These are phyloP conservation scores for Ceraceosorus bombacis DNA, from an alignment of 1,284 basidiomycete species.

Conservation along the genomic window DNA sequence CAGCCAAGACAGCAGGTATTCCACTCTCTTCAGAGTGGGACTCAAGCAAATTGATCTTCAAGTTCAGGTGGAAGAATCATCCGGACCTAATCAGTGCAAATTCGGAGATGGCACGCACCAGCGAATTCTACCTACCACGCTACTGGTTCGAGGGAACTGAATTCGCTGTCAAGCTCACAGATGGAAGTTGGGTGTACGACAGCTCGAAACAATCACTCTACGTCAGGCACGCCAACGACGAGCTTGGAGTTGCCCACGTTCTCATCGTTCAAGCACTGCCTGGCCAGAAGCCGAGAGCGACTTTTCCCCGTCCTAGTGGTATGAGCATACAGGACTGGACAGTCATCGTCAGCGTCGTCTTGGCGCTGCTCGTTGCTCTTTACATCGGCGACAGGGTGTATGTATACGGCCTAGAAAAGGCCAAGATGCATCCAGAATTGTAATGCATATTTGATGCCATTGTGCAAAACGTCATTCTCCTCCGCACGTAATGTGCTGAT, in stretches of 20 bases:
- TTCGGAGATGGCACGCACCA: neutral
- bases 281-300: too few relatives aligned
- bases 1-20: constrained; percentile 14
- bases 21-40: constrained; percentile 11
- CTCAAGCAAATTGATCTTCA: constrained; percentile 1
- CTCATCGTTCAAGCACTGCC: neutral
- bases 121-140: neutral
- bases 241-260: neutral
- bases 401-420: too few relatives aligned
- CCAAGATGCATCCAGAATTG: too few relatives aligned
- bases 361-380: too few relatives aligned
- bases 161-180: constrained; percentile 14
- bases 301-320: too few relatives aligned
- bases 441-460: too few relatives aligned
- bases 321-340: too few relatives aligned
- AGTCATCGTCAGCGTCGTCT: too few relatives aligned
- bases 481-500: too few relatives aligned
- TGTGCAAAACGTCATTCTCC: too few relatives aligned
- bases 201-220: neutral
- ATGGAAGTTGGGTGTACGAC: constrained; percentile 16
- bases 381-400: too few relatives aligned
- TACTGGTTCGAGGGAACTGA: constrained; percentile 5
- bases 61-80: constrained; percentile 8
- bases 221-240: neutral
- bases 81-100: neutral